phyloP scores from a whole-genome alignment of 495 filamentous ascomycete genomes.

The Xylaria grammica region DNA sequence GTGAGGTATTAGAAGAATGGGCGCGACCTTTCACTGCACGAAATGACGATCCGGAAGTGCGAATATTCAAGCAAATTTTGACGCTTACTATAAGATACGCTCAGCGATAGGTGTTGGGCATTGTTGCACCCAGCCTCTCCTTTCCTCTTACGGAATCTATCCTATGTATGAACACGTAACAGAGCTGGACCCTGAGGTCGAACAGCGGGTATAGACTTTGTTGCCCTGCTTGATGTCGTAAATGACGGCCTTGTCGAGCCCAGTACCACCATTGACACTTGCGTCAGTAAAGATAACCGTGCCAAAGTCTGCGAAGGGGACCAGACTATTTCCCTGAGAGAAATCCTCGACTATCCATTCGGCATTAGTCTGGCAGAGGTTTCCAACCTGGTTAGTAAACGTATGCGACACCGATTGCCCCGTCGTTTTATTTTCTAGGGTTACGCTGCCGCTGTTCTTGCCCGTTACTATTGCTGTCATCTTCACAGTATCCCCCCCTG shows the following conservation, averaged over 20 bases:
- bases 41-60: no score
- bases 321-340: slow-evolving; percentile 50
- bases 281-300: slow-evolving; percentile 54
- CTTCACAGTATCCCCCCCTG: slow-evolving; percentile 62
- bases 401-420: slow-evolving; percentile 60
- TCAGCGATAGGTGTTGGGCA: no score
- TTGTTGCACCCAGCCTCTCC: no score
- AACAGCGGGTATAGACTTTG: slow-evolving; percentile 53
- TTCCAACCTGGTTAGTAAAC: slow-evolving; percentile 42
- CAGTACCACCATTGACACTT: slow-evolving; percentile 41
- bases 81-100: no score
- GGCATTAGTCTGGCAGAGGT: slow-evolving; percentile 55
- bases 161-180: slow-evolving; percentile 38
- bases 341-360: slow-evolving; percentile 75
- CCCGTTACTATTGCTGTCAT: slow-evolving; percentile 55
- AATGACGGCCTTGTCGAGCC: slow-evolving; percentile 49
- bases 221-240: slow-evolving; percentile 59
- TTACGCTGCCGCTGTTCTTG: slow-evolving; percentile 56
- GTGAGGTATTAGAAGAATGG: no score
- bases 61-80: no score
- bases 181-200: slow-evolving; percentile 43
- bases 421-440: slow-evolving; percentile 60
- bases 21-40: no score
- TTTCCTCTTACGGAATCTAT: no score
- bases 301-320: slow-evolving; percentile 61